Evolutionary conservation across 352 stramenopile species (phyloP).

Genomic region (Pythium monospermum): DNA sequence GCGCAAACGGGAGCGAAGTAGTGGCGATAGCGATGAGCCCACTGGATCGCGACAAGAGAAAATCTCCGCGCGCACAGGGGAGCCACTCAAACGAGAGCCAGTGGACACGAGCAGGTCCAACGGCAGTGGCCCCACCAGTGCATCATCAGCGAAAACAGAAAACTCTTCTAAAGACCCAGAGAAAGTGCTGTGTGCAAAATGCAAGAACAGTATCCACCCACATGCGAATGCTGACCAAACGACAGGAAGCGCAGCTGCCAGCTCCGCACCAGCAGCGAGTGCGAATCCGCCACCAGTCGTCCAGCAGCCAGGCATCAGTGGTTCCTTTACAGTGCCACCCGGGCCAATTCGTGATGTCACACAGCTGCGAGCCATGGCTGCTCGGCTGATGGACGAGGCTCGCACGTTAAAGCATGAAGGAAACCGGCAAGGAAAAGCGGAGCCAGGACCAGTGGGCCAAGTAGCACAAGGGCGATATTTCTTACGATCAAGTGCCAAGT

Average conservation of each 20-base stretch:
- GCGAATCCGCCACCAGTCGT: neutral
- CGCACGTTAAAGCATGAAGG: slow-evolving; percentile 79
- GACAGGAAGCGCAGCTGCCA: slow-evolving; percentile 2
- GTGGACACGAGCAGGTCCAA: too few relatives aligned
- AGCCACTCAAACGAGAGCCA: neutral
- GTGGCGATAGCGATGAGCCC: neutral
- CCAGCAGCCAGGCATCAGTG: neutral
- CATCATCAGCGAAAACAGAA: slow-evolving; percentile 1
- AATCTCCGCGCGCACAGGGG: too few relatives aligned
- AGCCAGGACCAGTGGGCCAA: slow-evolving; percentile 37
- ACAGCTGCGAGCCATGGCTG: slow-evolving; percentile 45
- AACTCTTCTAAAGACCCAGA: slow-evolving; percentile 1
- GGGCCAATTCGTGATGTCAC: slow-evolving; percentile 36
- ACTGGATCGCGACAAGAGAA: neutral
- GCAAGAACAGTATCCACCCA: slow-evolving; percentile 48
- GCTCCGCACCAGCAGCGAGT: neutral
- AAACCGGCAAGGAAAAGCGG: slow-evolving; percentile 45
- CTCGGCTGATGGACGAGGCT: slow-evolving; percentile 58
- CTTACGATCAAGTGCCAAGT: slow-evolving; percentile 72
- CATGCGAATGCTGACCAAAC: slow-evolving; percentile 8
- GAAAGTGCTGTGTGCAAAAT: slow-evolving; percentile 45
- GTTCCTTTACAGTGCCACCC: slow-evolving; percentile 48
- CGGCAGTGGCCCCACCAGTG: neutral
- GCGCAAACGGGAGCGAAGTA: neutral
- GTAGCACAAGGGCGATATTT: slow-evolving; percentile 70